Evolutionary conservation across 2,329 filamentous ascomycete genomes (phyloP).

Genomic region (Aureobasidium musti): DNA sequence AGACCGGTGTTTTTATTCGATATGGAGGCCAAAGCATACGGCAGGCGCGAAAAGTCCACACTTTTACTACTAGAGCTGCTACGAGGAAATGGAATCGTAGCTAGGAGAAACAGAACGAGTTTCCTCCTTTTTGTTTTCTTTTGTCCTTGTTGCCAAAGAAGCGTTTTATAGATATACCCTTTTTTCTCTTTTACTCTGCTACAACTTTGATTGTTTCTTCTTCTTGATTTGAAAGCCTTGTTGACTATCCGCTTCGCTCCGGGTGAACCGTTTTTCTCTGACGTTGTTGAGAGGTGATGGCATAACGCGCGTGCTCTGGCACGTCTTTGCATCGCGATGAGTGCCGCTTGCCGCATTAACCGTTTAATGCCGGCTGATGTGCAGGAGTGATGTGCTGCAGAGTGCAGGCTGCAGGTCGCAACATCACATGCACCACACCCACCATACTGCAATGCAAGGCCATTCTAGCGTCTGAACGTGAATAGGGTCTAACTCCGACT

Average conservation of each 20-base stretch:
- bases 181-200: neutral
- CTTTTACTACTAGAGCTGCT: conserved; percentile 6
- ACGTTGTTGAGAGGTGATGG: neutral
- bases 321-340: neutral
- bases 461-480: neutral
- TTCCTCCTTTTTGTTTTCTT: neutral
- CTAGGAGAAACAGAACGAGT: neutral
- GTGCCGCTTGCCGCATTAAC: neutral
- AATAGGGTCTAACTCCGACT: neutral
- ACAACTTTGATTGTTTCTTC: neutral
- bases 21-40: neutral
- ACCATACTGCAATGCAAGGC: neutral
- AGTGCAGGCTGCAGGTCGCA: conserved; percentile 2
- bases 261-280: neutral
- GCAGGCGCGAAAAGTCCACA: conserved; percentile 1
- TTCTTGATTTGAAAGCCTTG: too few species aligned
- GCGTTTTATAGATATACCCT: conserved; percentile 8
- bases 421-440: conserved; percentile 1
- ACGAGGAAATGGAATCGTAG: neutral
- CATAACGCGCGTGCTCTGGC: neutral
- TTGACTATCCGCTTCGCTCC: neutral
- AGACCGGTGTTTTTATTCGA: neutral
- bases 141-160: conserved; percentile 4
- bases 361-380: neutral
- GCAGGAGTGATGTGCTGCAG: conserved; percentile 9